Evolutionary conservation across 2,329 filamentous ascomycete genomes (phyloP).

Genomic region (Zelopaecilomyces penicillatus): DNA sequence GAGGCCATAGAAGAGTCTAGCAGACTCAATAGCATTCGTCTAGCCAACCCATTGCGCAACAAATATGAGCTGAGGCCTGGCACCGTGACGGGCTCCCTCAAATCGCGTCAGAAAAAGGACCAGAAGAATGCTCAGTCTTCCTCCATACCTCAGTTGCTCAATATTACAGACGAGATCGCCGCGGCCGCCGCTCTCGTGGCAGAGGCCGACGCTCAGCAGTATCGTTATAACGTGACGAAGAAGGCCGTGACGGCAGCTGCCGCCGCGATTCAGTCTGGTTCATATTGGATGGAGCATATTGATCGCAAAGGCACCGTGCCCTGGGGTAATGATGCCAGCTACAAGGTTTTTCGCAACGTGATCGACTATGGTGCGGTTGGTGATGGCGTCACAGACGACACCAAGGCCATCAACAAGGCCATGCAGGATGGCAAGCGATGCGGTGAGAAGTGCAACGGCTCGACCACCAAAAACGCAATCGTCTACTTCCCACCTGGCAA

Average conservation of each 20-base stretch:
- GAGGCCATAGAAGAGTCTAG: too few species aligned
- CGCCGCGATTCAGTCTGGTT: background rate
- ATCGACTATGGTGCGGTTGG: slow-evolving; percentile 22
- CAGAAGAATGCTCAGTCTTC: background rate
- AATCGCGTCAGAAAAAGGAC: too few species aligned
- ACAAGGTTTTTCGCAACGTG: slow-evolving; percentile 23
- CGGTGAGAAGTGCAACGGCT: background rate
- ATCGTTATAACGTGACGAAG: slow-evolving; percentile 20
- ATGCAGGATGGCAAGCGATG: background rate
- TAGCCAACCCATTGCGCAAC: too few species aligned
- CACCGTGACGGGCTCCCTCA: too few species aligned
- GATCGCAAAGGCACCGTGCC: slow-evolving; percentile 19
- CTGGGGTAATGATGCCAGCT: slow-evolving; percentile 19
- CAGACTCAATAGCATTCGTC: too few species aligned
- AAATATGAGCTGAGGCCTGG: too few species aligned
- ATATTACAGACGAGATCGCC: slow-evolving; percentile 16
- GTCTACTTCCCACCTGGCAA: slow-evolving; percentile 19
- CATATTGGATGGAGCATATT: slow-evolving; percentile 20
- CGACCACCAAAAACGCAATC: slow-evolving; percentile 10
- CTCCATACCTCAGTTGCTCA: slow-evolving; percentile 7
- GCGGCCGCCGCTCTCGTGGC: slow-evolving; percentile 16
- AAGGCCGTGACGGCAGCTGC: slow-evolving; percentile 2
- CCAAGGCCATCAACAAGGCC: background rate
- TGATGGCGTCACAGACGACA: slow-evolving; percentile 14
- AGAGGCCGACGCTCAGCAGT: slow-evolving; percentile 11